Percentiles rank a stretch among this genome's conserved stretches.
Conservation (phyloP, 345 rosid species). For the Dipteronia dyeriana region DNA sequence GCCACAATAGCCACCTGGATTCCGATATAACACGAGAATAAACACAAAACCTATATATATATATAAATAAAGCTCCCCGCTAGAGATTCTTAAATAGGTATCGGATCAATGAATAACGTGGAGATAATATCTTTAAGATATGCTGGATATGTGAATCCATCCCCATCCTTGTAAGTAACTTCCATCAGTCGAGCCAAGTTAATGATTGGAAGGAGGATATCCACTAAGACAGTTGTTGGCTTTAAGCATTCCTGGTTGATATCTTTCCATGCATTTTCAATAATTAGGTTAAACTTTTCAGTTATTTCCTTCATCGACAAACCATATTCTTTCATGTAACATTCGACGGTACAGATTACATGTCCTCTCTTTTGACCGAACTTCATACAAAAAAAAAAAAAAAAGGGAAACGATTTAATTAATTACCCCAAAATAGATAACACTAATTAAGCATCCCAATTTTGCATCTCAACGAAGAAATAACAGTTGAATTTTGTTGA, state of each 20-base stretch:
- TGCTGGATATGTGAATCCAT: neutral
- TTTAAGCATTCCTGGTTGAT: conserved; percentile 1
- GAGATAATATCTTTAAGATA: neutral
- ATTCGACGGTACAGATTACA: conserved; percentile 8
- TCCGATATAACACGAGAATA: too few species aligned
- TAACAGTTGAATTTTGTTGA: too few species aligned
- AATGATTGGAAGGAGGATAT: neutral
- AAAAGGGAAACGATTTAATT: too few species aligned
- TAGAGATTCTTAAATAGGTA: neutral
- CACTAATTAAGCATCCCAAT: too few species aligned
- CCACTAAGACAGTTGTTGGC: neutral
- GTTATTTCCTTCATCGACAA: neutral
- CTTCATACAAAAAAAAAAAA: neutral
- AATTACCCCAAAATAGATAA: too few species aligned
- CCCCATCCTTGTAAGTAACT: neutral
- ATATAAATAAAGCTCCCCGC: too few species aligned
- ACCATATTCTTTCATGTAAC: conserved; percentile 15
- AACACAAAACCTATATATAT: too few species aligned
- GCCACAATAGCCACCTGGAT: too few species aligned
- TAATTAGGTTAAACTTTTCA: neutral
- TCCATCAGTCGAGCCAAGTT: conserved; percentile 8
- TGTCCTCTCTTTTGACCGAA: conserved; percentile 15
- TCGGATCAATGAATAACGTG: neutral
- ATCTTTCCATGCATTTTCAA: conserved; percentile 13
- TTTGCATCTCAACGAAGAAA: too few species aligned